Percentiles rank a stretch among this genome's conserved stretches.
Conservation (phyloP, 768 basidiomycete species). For the Xerocomellus intermedius region DNA sequence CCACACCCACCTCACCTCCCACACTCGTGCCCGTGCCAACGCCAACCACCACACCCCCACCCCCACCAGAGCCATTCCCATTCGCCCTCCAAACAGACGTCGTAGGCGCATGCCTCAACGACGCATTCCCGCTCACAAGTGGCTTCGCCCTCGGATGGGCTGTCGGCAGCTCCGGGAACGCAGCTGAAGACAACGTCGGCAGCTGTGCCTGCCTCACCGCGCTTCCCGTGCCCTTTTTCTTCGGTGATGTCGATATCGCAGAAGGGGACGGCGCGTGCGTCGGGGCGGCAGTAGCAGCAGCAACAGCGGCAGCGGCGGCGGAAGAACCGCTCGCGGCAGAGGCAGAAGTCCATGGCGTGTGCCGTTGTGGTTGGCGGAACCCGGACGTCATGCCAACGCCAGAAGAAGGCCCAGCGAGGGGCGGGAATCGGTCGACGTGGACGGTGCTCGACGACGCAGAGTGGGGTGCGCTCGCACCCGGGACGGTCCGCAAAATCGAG, state of each 20-base stretch:
- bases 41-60: not conserved
- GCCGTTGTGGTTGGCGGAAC: constrained; percentile 48
- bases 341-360: constrained; percentile 58
- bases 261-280: not conserved
- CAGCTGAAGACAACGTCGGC: constrained; percentile 48
- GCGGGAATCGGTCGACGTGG: constrained; percentile 29
- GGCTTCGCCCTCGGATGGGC: constrained; percentile 42
- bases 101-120: constrained; percentile 54
- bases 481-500: constrained; percentile 32
- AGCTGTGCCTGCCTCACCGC: constrained; percentile 24
- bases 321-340: constrained; percentile 9
- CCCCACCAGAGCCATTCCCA: not conserved
- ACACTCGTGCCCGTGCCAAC: too few species aligned
- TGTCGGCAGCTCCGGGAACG: constrained; percentile 72
- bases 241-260: not conserved
- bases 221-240: constrained; percentile 10
- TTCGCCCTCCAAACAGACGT: constrained; percentile 32
- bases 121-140: constrained; percentile 59
- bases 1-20: not conserved
- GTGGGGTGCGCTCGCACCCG: constrained; percentile 11
- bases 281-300: too few species aligned
- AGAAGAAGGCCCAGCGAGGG: constrained; percentile 19
- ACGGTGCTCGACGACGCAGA: constrained; percentile 31
- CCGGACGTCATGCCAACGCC: not conserved
- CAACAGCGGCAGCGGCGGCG: too few species aligned